A percentile compares a stretch with the other conserved stretches of the same genome.
phyloP scores from a whole-genome alignment of 192 early-diverging fungal genomes.

The Coemansia sp. region DNA sequence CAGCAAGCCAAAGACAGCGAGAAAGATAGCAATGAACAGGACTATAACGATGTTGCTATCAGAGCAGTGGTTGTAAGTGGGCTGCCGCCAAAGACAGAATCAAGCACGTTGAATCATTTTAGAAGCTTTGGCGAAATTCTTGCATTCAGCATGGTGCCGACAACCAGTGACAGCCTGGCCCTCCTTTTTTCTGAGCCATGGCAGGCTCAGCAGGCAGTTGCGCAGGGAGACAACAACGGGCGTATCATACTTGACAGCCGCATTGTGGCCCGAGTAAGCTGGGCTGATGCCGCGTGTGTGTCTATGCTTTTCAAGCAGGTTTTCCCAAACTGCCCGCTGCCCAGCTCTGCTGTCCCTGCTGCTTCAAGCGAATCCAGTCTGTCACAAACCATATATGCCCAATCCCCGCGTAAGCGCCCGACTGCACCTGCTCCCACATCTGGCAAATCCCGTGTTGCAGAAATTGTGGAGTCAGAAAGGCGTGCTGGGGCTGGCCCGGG shows the following conservation, averaged over 20 bases:
- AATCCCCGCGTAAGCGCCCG: constrained; percentile 33
- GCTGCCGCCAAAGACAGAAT: constrained; percentile 31
- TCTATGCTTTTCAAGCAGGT: constrained; percentile 29
- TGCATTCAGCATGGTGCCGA: constrained; percentile 28
- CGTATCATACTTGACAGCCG: constrained; percentile 32
- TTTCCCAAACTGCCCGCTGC: constrained; percentile 29
- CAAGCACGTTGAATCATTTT: constrained; percentile 37
- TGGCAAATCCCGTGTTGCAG: constrained; percentile 12
- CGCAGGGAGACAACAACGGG: constrained; percentile 23
- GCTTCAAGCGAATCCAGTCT: constrained; percentile 14
- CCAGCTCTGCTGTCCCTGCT: constrained; percentile 24
- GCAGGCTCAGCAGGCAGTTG: constrained; percentile 48
- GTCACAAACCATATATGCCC: constrained; percentile 35
- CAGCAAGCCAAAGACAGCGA: constrained; percentile 5
- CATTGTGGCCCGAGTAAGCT: constrained; percentile 16
- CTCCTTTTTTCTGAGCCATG: constrained; percentile 46
- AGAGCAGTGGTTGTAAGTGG: constrained; percentile 34
- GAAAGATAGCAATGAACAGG: constrained; percentile 14
- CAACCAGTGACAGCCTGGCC: constrained; percentile 24
- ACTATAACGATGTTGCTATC: constrained; percentile 38
- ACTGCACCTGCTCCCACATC: constrained; percentile 1
- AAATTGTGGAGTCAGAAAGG: constrained; percentile 8
- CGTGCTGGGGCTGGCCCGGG: constrained; percentile 1
- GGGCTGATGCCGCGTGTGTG: constrained; percentile 28
- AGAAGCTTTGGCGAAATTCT: constrained; percentile 35